phyloP scores from a whole-genome alignment of 257 asterid genomes.

The Thymus quinquecostatus region DNA sequence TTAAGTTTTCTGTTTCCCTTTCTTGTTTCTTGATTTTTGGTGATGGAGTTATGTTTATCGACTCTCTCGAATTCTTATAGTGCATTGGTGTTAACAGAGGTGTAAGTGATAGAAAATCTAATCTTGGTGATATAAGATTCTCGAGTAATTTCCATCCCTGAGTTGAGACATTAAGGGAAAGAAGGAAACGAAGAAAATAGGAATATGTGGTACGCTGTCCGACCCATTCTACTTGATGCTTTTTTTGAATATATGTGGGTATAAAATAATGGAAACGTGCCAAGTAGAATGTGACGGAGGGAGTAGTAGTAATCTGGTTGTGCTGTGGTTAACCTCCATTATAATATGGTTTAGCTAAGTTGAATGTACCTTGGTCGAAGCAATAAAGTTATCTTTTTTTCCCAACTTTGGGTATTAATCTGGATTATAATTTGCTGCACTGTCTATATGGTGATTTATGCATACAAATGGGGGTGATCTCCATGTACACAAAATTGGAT shows the following conservation, averaged over 20 bases:
- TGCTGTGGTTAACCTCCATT: neutral
- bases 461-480: neutral
- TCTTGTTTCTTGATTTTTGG: conserved; percentile 19
- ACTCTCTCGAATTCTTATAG: conserved; percentile 12
- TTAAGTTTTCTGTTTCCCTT: neutral
- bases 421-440: conserved; percentile 13
- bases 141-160: conserved; percentile 8
- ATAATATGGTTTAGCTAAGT: neutral
- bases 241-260: too few relatives aligned
- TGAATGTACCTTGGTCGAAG: conserved; percentile 9
- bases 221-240: too few relatives aligned
- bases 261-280: too few relatives aligned
- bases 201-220: neutral
- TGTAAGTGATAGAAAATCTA: neutral
- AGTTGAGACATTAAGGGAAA: conserved; percentile 11
- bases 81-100: neutral
- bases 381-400: conserved; percentile 1
- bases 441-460: neutral
- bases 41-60: neutral
- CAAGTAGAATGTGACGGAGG: too few relatives aligned
- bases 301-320: conserved; percentile 6
- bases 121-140: conserved; percentile 22
- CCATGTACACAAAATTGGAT: conserved; percentile 19
- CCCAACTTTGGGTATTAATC: conserved; percentile 10
- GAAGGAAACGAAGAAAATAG: neutral